Conservation (phyloP, 169 alveolate genomes). For the Eimeria maxima region DNA sequence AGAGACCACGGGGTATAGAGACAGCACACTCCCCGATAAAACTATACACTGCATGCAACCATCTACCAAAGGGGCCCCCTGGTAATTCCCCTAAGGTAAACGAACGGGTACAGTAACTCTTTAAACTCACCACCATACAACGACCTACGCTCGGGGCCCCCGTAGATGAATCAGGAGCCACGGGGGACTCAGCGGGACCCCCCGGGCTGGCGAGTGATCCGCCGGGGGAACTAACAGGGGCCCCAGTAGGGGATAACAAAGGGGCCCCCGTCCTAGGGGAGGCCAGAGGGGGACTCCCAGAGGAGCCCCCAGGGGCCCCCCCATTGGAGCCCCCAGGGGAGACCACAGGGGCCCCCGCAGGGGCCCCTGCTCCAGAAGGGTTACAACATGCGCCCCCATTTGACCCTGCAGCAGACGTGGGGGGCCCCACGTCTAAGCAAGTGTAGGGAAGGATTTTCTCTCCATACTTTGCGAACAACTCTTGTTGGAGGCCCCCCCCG, state of each 20-base stretch:
- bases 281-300: too few species aligned
- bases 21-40: constrained; percentile 75
- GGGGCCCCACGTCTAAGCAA: neutral
- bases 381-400: neutral
- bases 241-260: too few species aligned
- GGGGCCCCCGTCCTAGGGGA: neutral
- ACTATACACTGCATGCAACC: constrained; percentile 24
- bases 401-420: neutral
- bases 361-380: neutral
- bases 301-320: neutral
- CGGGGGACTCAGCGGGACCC: too few species aligned
- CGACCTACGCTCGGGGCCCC: neutral
- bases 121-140: neutral
- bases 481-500: neutral
- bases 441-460: neutral
- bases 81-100: neutral
- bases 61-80: constrained; percentile 20
- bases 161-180: too few species aligned
- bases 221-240: too few species aligned
- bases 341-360: neutral
- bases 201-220: too few species aligned
- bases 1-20: constrained; percentile 60
- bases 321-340: neutral
- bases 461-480: neutral
- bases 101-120: neutral